A percentile compares a stretch with the other conserved stretches of the same genome.
Evolutionary conservation across 176 grass and related monocot genomes (phyloP).

Genomic region (Coix lacrymajobi): DNA sequence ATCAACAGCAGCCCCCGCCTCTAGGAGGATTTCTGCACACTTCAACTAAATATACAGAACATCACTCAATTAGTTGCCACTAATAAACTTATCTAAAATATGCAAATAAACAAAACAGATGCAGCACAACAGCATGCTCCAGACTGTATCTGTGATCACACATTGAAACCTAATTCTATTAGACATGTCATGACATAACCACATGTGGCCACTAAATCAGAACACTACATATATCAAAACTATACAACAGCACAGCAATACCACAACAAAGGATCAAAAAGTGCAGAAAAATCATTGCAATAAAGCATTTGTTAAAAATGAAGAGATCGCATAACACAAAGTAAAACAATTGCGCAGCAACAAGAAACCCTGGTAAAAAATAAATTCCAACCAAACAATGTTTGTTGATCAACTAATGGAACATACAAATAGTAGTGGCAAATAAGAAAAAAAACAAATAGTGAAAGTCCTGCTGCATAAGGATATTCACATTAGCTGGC

Average conservation of each 20-base stretch:
- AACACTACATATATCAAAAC: neutral
- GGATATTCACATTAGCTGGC: neutral
- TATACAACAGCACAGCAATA: neutral
- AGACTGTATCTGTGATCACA: neutral
- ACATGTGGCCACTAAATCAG: neutral
- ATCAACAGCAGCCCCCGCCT: slow-evolving; percentile 56
- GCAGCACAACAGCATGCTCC: neutral
- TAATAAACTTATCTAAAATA: neutral
- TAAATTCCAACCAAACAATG: neutral
- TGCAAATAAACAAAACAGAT: neutral
- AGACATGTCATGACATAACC: neutral
- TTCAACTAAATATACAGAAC: slow-evolving; percentile 42
- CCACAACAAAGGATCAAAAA: neutral
- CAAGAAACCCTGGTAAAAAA: neutral
- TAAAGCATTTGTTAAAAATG: neutral
- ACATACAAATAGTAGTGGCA: neutral
- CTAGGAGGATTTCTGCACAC: slow-evolving; percentile 69
- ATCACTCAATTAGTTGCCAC: neutral
- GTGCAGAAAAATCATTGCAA: neutral
- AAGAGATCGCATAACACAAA: neutral
- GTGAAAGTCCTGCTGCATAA: neutral
- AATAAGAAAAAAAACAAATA: neutral
- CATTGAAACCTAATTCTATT: neutral
- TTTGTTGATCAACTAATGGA: neutral
- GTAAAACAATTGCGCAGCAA: neutral